Conservation (phyloP, 2,329 filamentous ascomycete genomes). For the Aspergillus costaricaensis region DNA sequence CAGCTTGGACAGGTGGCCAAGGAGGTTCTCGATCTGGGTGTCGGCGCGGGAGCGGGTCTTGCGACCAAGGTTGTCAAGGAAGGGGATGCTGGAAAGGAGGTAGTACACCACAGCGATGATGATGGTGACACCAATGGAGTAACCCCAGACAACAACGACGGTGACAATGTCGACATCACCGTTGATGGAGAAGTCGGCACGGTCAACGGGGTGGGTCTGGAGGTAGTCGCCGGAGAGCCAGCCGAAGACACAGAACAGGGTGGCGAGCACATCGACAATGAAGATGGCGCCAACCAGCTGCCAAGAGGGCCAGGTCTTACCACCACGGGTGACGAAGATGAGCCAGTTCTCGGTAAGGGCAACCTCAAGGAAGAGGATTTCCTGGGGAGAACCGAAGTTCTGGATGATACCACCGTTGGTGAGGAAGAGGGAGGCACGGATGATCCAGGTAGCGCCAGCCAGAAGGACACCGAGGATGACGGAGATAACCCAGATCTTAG, state of each 20-base stretch:
- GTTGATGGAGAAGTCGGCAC: constrained; percentile 42
- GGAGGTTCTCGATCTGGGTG: constrained; percentile 57
- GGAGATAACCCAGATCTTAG: constrained; percentile 76
- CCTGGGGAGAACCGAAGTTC: constrained; percentile 73
- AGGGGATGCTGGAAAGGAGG: constrained; percentile 48
- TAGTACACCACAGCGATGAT: constrained; percentile 57
- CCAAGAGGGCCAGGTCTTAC: constrained; percentile 72
- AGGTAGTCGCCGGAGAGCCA: constrained; percentile 63
- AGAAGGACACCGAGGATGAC: constrained; percentile 64
- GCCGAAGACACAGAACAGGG: constrained; percentile 73
- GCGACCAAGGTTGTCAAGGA: constrained; percentile 54
- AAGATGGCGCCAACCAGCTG: constrained; percentile 72
- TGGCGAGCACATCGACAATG: constrained; percentile 70
- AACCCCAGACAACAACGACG: constrained; percentile 55
- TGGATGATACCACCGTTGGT: constrained; percentile 71
- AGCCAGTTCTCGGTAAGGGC: constrained; percentile 94
- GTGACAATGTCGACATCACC: constrained; percentile 61
- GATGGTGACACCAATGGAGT: constrained; percentile 56
- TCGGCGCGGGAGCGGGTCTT: constrained; percentile 54
- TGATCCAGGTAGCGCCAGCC: constrained; percentile 70
- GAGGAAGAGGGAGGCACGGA: constrained; percentile 70
- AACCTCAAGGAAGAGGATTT: constrained; percentile 85
- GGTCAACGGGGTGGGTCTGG: constrained; percentile 31
- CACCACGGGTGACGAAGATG: constrained; percentile 92
- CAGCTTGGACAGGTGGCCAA: constrained; percentile 54